Conservation (phyloP, 2,329 filamentous ascomycete genomes). For the Nannizziopsis arthrosporioides region DNA sequence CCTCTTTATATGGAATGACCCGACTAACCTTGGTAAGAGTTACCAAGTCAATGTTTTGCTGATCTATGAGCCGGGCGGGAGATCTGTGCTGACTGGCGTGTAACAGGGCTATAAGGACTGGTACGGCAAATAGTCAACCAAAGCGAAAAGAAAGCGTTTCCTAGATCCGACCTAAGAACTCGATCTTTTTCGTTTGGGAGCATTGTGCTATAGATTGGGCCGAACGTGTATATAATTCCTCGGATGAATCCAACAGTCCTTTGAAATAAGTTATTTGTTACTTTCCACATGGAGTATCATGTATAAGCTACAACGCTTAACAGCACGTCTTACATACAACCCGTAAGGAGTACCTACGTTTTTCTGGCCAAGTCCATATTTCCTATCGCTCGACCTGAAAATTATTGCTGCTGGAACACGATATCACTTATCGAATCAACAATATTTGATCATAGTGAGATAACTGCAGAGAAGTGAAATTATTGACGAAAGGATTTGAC, state of each 20-base stretch:
- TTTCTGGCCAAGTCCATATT: too few species aligned
- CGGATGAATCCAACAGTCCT: not conserved
- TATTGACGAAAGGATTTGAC: too few species aligned
- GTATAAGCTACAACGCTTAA: not conserved
- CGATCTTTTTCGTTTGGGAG: not conserved
- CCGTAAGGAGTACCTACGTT: too few species aligned
- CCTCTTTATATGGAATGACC: conserved; percentile 34
- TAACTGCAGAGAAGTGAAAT: too few species aligned
- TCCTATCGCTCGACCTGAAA: too few species aligned
- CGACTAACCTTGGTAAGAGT: conserved; percentile 34
- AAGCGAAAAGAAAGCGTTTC: conserved; percentile 18
- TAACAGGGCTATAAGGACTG: conserved; percentile 53
- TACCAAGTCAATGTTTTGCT: not conserved
- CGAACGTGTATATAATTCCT: conserved; percentile 7
- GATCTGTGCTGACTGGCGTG: conserved; percentile 7
- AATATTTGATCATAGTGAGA: too few species aligned
- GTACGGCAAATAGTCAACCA: conserved; percentile 28
- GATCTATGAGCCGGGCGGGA: conserved; percentile 16
- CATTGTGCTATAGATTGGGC: not conserved
- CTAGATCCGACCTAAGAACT: not conserved
- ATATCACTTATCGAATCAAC: too few species aligned
- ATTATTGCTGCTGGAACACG: too few species aligned
- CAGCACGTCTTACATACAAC: too few species aligned
- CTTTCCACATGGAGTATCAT: not conserved
- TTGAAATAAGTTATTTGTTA: not conserved